Evolutionary conservation across 139 green algal genomes (phyloP).

Genomic region (Picochlorum sp.): DNA sequence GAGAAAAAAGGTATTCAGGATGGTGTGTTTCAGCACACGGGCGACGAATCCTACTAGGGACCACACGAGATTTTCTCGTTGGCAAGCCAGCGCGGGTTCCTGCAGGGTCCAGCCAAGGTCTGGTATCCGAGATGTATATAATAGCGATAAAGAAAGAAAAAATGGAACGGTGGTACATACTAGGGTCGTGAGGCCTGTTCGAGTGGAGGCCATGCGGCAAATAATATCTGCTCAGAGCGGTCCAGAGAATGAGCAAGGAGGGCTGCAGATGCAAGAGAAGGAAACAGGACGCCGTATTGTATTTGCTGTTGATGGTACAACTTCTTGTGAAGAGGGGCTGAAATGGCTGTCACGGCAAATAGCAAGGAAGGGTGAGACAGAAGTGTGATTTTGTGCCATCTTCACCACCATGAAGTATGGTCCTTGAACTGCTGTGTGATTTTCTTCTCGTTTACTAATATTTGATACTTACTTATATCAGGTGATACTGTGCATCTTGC

Average conservation of each 20-base stretch:
- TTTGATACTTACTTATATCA: slow-evolving; percentile 3
- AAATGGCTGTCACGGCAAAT: slow-evolving; percentile 1
- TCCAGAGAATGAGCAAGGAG: background rate
- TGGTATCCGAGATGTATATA: too few species aligned
- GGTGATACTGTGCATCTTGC: slow-evolving; percentile 22
- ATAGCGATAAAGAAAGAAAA: too few species aligned
- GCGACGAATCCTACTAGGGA: too few species aligned
- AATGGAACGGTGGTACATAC: too few species aligned
- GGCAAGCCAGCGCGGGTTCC: too few species aligned
- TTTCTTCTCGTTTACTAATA: too few species aligned
- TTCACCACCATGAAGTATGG: background rate
- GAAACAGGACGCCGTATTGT: slow-evolving; percentile 8
- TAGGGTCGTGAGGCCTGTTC: too few species aligned
- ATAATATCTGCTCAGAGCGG: background rate
- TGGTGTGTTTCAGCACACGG: too few species aligned
- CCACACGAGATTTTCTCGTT: too few species aligned
- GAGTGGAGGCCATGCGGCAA: too few species aligned
- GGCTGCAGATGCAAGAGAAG: background rate
- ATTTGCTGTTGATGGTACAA: slow-evolving; percentile 27
- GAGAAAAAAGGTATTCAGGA: too few species aligned
- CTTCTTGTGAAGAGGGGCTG: slow-evolving; percentile 2
- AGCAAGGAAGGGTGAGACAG: background rate
- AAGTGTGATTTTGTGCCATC: background rate
- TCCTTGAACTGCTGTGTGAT: background rate
- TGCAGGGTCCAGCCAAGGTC: too few species aligned